Percentiles rank a stretch among this genome's conserved stretches.
Evolutionary conservation across 2,329 filamentous ascomycete species (phyloP).

Genomic region (Escovopsis sp.): DNA sequence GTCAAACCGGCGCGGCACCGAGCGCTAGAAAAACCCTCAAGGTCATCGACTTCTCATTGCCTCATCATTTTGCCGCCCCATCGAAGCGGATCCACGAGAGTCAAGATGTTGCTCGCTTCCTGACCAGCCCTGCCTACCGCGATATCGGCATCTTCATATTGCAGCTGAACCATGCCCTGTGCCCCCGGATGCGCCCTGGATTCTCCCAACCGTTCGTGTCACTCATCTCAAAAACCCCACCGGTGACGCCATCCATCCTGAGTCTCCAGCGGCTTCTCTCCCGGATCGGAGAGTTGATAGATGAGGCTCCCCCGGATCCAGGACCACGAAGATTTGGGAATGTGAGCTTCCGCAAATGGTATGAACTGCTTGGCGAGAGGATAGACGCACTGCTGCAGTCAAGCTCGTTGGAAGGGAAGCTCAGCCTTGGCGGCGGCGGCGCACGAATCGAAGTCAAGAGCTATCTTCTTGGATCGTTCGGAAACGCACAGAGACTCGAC

Average conservation of each 20-base stretch:
- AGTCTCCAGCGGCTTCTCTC: conserved; percentile 51
- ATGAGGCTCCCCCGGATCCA: conserved; percentile 67
- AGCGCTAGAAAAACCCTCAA: conserved; percentile 16
- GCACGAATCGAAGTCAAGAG: conserved; percentile 53
- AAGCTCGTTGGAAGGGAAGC: conserved; percentile 15
- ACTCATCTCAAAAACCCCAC: conserved; percentile 22
- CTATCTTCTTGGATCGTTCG: conserved; percentile 77
- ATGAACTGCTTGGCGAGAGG: conserved; percentile 48
- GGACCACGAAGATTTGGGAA: conserved; percentile 89
- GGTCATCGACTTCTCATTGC: conserved; percentile 30
- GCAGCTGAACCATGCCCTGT: conserved; percentile 78
- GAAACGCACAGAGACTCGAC: conserved; percentile 76
- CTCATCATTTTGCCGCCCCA: conserved; percentile 49
- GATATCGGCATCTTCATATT: conserved; percentile 79
- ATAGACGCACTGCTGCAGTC: conserved; percentile 23
- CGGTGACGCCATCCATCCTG: conserved; percentile 37
- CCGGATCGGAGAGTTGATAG: conserved; percentile 49
- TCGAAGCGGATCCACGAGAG: conserved; percentile 73
- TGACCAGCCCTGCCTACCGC: conserved; percentile 66
- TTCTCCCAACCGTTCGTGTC: conserved; percentile 23
- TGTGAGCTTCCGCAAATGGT: conserved; percentile 76
- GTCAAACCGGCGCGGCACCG: too few relatives aligned
- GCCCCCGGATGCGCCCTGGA: conserved; percentile 44
- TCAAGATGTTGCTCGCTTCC: conserved; percentile 65
- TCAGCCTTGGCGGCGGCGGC: conserved; percentile 20